A percentile compares a stretch with the other conserved stretches of the same genome.
Conservation (phyloP, 2,329 filamentous ascomycete genomes). For the Chaetomium sp. region DNA sequence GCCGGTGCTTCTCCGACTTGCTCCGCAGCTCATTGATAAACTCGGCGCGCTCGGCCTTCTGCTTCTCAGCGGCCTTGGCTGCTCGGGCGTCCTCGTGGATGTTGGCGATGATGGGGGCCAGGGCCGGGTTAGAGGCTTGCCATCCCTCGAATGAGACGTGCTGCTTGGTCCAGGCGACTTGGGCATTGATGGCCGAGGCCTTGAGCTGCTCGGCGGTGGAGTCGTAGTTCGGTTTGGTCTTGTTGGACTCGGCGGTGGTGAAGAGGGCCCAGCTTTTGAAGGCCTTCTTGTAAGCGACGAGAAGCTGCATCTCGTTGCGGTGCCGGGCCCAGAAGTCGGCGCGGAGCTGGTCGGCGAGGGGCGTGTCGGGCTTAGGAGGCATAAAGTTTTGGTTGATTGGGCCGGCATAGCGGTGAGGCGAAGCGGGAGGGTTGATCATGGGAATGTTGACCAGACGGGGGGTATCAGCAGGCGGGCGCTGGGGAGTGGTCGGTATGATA, state of each 20-base stretch:
- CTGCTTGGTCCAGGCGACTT: conserved; percentile 12
- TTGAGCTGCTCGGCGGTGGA: conserved; percentile 6
- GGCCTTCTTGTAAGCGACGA: conserved; percentile 7
- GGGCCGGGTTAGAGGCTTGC: conserved; percentile 15
- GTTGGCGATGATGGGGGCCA: conserved; percentile 13
- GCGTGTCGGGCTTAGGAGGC: conserved; percentile 12
- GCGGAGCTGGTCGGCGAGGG: conserved; percentile 22
- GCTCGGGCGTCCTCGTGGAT: conserved; percentile 11
- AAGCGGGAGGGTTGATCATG: not conserved
- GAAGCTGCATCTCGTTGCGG: not conserved
- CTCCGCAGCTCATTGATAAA: not conserved
- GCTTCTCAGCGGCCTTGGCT: not conserved
- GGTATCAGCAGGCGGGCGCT: not conserved
- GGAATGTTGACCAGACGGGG: conserved; percentile 13
- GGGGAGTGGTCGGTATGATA: not conserved
- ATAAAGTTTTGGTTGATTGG: conserved; percentile 12
- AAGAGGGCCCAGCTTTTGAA: conserved; percentile 8
- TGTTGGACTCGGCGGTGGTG: not conserved
- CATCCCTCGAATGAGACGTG: not conserved
- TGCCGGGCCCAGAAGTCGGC: conserved; percentile 16
- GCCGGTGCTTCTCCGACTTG: not conserved
- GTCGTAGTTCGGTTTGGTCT: not conserved
- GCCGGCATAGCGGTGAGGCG: not conserved
- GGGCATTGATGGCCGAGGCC: conserved; percentile 5
- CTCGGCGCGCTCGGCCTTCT: conserved; percentile 3